Conservation (phyloP, 495 filamentous ascomycete genomes). For the Aspergillus haitiensis region DNA sequence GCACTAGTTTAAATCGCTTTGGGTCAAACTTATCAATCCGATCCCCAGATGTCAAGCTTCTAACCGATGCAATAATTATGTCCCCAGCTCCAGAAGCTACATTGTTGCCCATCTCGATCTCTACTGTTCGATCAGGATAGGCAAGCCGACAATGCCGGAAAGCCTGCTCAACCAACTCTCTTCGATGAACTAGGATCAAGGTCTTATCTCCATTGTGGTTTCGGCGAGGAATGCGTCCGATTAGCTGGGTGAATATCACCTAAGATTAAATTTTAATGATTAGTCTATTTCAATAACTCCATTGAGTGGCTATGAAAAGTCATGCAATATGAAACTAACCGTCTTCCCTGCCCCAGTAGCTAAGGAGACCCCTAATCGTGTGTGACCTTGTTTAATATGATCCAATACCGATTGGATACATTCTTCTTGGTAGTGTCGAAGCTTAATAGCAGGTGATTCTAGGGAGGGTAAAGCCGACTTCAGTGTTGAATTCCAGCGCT, state of each 20-base stretch:
- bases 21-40: conserved; percentile 82
- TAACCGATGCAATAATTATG: conserved; percentile 90
- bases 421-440: conserved; percentile 82
- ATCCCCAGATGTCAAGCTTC: conserved; percentile 72
- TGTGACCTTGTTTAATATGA: conserved; percentile 70
- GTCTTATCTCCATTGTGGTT: conserved; percentile 66
- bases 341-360: conserved; percentile 95
- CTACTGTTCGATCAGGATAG: conserved; percentile 76
- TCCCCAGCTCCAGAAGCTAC: conserved; percentile 77
- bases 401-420: conserved; percentile 83
- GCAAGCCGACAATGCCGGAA: conserved; percentile 74
- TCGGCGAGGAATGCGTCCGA: conserved; percentile 68
- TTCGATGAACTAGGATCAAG: conserved; percentile 87
- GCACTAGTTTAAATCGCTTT: conserved; percentile 75
- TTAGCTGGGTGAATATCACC: conserved; percentile 96
- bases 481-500: conserved; percentile 32
- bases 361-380: conserved; percentile 81
- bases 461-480: conserved; percentile 23
- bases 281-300: neutral
- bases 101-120: conserved; percentile 84
- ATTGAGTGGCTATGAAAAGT: neutral
- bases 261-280: conserved; percentile 24
- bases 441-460: conserved; percentile 44
- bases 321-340: conserved; percentile 42
- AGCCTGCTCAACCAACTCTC: conserved; percentile 95